Evolutionary conservation across 441 rosid genomes (phyloP).

Genomic region (Populus trichocarpa): DNA sequence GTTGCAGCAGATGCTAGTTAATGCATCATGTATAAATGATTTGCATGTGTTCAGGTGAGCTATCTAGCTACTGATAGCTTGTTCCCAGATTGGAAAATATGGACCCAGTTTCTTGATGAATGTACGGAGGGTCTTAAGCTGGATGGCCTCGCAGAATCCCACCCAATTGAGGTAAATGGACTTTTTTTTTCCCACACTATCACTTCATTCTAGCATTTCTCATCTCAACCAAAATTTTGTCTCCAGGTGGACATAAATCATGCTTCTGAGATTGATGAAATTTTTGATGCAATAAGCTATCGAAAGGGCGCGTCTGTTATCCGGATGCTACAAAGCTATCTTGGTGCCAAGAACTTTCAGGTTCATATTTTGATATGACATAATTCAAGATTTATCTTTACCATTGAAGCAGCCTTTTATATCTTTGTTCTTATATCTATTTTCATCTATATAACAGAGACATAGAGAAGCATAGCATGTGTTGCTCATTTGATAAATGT

Average conservation of each 20-base stretch:
- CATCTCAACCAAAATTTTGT: slow-evolving; percentile 11
- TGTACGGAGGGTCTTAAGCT: slow-evolving; percentile 77
- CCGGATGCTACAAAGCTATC: slow-evolving; percentile 93
- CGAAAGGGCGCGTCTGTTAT: slow-evolving; percentile 92
- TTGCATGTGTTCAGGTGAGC: slow-evolving; percentile 66
- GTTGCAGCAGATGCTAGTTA: neutral
- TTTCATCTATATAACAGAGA: neutral
- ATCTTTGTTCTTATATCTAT: neutral
- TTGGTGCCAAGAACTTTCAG: slow-evolving; percentile 92
- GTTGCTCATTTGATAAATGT: slow-evolving; percentile 8
- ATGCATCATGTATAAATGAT: slow-evolving; percentile 8
- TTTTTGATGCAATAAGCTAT: slow-evolving; percentile 93
- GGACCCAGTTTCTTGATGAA: slow-evolving; percentile 97
- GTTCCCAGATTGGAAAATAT: slow-evolving; percentile 96
- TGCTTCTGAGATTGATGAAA: slow-evolving; percentile 85
- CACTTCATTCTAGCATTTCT: slow-evolving; percentile 7
- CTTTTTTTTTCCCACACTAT: neutral
- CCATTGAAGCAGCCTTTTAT: neutral
- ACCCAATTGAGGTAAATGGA: slow-evolving; percentile 83
- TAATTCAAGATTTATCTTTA: neutral
- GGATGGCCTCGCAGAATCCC: slow-evolving; percentile 94
- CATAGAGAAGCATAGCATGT: neutral
- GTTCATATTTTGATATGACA: slow-evolving; percentile 34
- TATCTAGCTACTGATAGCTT: slow-evolving; percentile 85
- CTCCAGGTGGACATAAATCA: slow-evolving; percentile 86